A percentile compares a stretch with the other conserved stretches of the same genome.
Conservation (phyloP, 2,329 filamentous ascomycete genomes). For the Chaetomium sp. region DNA sequence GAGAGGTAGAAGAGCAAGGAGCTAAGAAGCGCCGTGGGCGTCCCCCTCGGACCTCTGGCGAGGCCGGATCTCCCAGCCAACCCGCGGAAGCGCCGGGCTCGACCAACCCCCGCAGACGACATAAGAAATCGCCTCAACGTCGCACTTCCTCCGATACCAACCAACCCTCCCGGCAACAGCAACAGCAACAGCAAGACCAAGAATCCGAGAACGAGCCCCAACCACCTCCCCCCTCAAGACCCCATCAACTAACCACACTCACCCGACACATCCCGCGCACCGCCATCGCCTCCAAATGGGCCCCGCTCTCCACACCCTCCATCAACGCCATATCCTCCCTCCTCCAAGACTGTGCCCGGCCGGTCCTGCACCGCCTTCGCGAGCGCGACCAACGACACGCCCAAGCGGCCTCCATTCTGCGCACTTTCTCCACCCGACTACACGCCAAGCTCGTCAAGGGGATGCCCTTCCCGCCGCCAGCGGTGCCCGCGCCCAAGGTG, state of each 20-base stretch:
- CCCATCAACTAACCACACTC: conserved; percentile 45
- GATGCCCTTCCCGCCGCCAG: conserved; percentile 59
- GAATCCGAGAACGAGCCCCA: background rate
- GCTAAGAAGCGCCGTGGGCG: conserved; percentile 5
- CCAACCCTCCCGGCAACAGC: background rate
- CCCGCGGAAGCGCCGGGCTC: background rate
- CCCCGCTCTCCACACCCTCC: conserved; percentile 47
- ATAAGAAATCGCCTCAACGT: background rate
- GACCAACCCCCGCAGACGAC: background rate
- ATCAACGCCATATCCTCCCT: conserved; percentile 50
- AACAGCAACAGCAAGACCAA: background rate
- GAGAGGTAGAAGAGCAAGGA: background rate
- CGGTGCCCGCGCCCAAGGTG: conserved; percentile 7
- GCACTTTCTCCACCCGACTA: conserved; percentile 49
- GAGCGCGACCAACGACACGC: conserved; percentile 41
- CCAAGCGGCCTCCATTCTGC: conserved; percentile 50
- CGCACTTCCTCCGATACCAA: background rate
- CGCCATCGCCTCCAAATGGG: conserved; percentile 64
- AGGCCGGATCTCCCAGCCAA: background rate
- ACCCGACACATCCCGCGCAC: conserved; percentile 52
- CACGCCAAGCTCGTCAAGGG: conserved; percentile 51
- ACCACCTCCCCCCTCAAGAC: conserved; percentile 27
- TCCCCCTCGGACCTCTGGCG: background rate
- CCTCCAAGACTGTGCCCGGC: conserved; percentile 52
- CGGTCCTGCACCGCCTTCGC: conserved; percentile 53